Base-by-base conservation (phyloP, 345 rosid genomes). In the Dovyalis caffra region DNA sequence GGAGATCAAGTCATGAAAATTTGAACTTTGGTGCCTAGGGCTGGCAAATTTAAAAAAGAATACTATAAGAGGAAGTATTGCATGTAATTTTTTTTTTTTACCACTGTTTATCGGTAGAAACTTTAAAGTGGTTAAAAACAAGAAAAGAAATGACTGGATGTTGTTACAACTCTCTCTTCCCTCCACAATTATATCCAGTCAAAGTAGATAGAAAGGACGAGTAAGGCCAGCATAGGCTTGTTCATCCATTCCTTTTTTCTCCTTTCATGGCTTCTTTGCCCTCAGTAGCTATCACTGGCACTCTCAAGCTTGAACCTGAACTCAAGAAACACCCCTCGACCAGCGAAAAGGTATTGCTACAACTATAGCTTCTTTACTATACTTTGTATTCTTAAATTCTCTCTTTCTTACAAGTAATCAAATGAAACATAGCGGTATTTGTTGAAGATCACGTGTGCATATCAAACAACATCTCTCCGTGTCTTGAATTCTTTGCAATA, bases 261-360 rank as follows among this genome's bases (percentile, higher is more conserved):
- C 64, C 33, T 43, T 72, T 58, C 32, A 87, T 87, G 90, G 88
- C 89, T 75, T 78, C 86, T 77, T 70, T 86, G 76, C 83, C 89
- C 74, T 81, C 85, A 2, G 69, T 77, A 70, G 15, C 83, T 33
- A 57, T 77, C 63, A 58, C 37, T 64, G 11, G 66, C 64, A 64
- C 80, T 34, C 77, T 78, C 76, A 78, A 70, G 74, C 87, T 82
- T 64, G 79, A 80, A 58, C 71, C 75, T 65, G 74, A 75, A 58
- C 72, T 73, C 80, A 77, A 75, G 35, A 82, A 51, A 18, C 85
- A 47, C 34, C 73, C 77, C 60, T 20, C 74, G 65, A 1, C 81
- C 20, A 37, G 71, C 1, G 76, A 77, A 0, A 86, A 84, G 87
- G 89, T 89, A 78, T 69, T 40, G 63, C 63, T 34, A 8, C 15